Evolutionary conservation across 495 filamentous ascomycete species (phyloP), one percentile per base, ranked within the genome.

Genomic region (Podospora pseudopauciseta): DNA sequence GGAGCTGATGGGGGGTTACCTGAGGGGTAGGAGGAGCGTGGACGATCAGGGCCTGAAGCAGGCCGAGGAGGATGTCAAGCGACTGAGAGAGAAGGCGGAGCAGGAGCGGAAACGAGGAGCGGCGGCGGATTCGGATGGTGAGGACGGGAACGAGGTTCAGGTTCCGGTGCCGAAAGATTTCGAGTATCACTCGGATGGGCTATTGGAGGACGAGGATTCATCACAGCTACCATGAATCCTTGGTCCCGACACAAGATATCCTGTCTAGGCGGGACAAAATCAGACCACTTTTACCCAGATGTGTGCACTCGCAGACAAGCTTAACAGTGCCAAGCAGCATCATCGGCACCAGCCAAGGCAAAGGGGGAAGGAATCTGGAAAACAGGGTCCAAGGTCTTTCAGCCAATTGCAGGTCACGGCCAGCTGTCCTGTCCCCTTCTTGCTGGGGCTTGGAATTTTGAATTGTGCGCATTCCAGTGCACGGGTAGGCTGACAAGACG

Each of bases 1-100:
- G 6, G 76, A 85, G 27, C 73, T 67, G 65, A 80, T 82, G 78
- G 79, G 73, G 23, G 70, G 66, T n/a, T 61, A 77, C 61, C 49
- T 80, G 64, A 68, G 73, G 65, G 75, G 75, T 16, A 44, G 66
- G 32, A 64, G 44, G 53, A 68, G 53, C 28, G 60, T 39, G 60
- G 34, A 63, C 44, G 55, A 58, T 58, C 55, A 58, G 55, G 7
- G 6, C 30, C 57, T n/a, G 32, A 64, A 44, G 54, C 55, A 23
- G 15, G 55, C 23, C 18, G 55, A 20, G 55, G 23, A 19, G n/a
- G 55, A 58, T 58, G 39, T 49, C 13, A 49, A 16, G 39, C 39
- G 39, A 49, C 15, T 49, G 15, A 49, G 39, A 3, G 39, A 49
- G 39, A 58, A 58, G 15, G 19, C 26, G 16, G 55, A 56, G 34